Percentiles rank a stretch among this genome's conserved stretches.
Evolutionary conservation across 1,139 yeast genomes (phyloP).

Genomic region (Debaryomyces udenii): DNA sequence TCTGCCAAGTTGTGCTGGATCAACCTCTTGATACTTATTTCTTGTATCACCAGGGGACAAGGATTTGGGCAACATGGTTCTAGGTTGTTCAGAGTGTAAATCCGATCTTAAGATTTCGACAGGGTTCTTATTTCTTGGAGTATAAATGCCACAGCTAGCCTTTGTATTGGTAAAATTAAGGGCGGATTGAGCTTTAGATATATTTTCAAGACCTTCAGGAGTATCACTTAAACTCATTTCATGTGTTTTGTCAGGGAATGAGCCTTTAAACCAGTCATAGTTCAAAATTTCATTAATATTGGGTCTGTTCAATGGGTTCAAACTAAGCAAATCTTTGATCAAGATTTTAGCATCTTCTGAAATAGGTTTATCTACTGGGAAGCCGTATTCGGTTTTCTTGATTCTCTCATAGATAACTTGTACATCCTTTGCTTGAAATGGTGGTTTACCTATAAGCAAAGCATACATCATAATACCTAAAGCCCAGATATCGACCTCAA

Average conservation of each 20-base stretch:
- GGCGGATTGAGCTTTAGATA: constrained; percentile 64
- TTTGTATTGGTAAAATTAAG: constrained; percentile 71
- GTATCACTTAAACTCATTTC: constrained; percentile 59
- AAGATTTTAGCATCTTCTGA: constrained; percentile 73
- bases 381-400: constrained; percentile 76
- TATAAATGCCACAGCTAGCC: constrained; percentile 63
- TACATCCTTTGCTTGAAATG: constrained; percentile 95
- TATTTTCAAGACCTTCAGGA: constrained; percentile 59
- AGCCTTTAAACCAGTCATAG: constrained; percentile 83
- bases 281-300: constrained; percentile 74
- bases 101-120: constrained; percentile 73
- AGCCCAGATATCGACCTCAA: constrained; percentile 96
- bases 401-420: constrained; percentile 91
- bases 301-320: constrained; percentile 84
- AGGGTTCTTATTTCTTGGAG: constrained; percentile 59
- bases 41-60: constrained; percentile 92
- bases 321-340: constrained; percentile 70
- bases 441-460: constrained; percentile 89
- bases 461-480: constrained; percentile 96
- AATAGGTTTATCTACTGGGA: constrained; percentile 74
- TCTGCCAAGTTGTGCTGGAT: constrained; percentile 41
- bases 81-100: constrained; percentile 69
- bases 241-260: constrained; percentile 77
- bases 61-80: constrained; percentile 78
- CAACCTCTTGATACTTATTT: constrained; percentile 80